Percentiles rank a stretch among this genome's conserved stretches.
Conservation (phyloP, 2,329 filamentous ascomycete genomes). For the Dothidotthia symphoricarpi region DNA sequence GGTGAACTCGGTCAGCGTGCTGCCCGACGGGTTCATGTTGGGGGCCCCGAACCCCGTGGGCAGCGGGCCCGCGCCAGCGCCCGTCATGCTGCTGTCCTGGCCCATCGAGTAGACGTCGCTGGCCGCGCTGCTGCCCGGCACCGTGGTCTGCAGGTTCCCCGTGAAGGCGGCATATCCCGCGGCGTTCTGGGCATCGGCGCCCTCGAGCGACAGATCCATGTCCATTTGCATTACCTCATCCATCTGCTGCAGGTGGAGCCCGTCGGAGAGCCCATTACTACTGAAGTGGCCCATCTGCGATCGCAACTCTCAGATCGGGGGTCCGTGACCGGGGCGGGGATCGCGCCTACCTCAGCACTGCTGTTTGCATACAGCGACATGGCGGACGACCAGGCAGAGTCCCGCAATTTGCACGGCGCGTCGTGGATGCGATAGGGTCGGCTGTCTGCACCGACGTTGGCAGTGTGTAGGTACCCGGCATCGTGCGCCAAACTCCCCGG, state of each 20-base stretch:
- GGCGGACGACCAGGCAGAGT: too few species aligned
- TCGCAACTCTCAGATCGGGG: conserved; percentile 20
- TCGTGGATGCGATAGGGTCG: conserved; percentile 6
- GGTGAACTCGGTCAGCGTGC: conserved; percentile 64
- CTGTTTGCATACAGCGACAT: conserved; percentile 40
- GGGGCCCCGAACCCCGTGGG: conserved; percentile 54
- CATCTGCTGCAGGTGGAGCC: conserved; percentile 45
- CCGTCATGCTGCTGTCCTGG: conserved; percentile 39
- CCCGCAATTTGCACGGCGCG: too few species aligned
- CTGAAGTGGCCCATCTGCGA: conserved; percentile 33
- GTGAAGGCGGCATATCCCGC: conserved; percentile 22
- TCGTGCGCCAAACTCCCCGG: too few species aligned
- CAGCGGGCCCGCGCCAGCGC: conserved; percentile 55
- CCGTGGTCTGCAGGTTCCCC: conserved; percentile 27
- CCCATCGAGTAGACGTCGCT: conserved; percentile 26
- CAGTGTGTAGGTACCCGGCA: too few species aligned
- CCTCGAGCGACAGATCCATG: conserved; percentile 43
- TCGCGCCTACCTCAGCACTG: conserved; percentile 33
- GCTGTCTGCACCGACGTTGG: conserved; percentile 3
- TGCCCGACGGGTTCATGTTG: conserved; percentile 46
- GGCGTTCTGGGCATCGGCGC: conserved; percentile 21
- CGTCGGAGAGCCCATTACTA: conserved; percentile 23
- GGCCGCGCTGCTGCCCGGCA: conserved; percentile 25
- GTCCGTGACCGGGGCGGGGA: conserved; percentile 10
- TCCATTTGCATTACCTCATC: conserved; percentile 49